Percentiles rank a stretch among this genome's conserved stretches.
Evolutionary conservation across 352 stramenopile genomes (phyloP).

Genomic region (Thraustochytrium sp.): DNA sequence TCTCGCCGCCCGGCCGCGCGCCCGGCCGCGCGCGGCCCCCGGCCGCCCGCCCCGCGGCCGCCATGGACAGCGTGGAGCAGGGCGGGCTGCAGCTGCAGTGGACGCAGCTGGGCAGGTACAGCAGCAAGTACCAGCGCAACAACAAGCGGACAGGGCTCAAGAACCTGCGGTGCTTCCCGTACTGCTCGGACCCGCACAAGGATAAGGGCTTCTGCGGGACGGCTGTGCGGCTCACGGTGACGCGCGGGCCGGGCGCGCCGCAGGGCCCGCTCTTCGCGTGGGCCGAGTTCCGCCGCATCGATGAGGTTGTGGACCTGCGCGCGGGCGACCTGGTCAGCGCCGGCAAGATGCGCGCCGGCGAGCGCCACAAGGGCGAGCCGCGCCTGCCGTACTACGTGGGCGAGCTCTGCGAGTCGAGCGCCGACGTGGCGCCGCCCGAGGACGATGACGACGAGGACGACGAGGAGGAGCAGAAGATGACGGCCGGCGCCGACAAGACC

Average conservation of each 20-base stretch:
- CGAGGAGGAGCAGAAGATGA: background rate
- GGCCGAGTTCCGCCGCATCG: slow-evolving; percentile 6
- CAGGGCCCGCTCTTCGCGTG: slow-evolving; percentile 5
- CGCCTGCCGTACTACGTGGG: background rate
- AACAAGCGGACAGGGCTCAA: slow-evolving; percentile 80
- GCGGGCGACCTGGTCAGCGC: background rate
- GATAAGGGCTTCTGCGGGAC: slow-evolving; percentile 76
- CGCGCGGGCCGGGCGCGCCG: background rate
- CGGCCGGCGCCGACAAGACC: background rate
- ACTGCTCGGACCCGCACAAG: slow-evolving; percentile 67
- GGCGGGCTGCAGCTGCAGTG: slow-evolving; percentile 14
- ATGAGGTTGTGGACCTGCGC: slow-evolving; percentile 54
- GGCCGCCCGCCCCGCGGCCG: too few relatives aligned
- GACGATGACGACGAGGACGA: background rate
- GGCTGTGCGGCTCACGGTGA: slow-evolving; percentile 55
- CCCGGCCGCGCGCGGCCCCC: too few relatives aligned
- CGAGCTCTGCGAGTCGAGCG: background rate
- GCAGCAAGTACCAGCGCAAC: slow-evolving; percentile 71
- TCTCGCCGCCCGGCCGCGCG: too few relatives aligned
- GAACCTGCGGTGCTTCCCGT: slow-evolving; percentile 76
- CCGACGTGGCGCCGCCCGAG: background rate
- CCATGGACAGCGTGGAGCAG: background rate
- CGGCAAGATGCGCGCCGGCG: background rate
- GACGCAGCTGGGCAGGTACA: slow-evolving; percentile 51
- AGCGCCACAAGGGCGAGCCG: slow-evolving; percentile 19